Evolutionary conservation across 208 protist genomes (phyloP).

Genomic region (Crithidia fasciculata): DNA sequence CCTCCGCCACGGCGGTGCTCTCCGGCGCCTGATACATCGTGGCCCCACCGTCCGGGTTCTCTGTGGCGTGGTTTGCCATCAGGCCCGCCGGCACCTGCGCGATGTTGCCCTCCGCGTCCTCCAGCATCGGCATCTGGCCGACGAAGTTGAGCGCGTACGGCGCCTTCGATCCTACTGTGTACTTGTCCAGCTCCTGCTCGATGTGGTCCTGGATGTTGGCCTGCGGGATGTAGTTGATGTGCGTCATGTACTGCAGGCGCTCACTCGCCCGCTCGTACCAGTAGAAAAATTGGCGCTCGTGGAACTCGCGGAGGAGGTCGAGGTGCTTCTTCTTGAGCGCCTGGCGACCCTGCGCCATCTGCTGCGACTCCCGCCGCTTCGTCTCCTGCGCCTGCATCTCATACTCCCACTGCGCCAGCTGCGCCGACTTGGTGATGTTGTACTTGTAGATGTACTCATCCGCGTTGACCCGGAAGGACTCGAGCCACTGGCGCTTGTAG

Average conservation of each 20-base stretch:
- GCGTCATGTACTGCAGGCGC: constrained; percentile 90
- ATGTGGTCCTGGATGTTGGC: constrained; percentile 81
- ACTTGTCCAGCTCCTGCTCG: constrained; percentile 90
- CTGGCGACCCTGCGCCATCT: constrained; percentile 80
- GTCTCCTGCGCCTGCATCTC: constrained; percentile 92
- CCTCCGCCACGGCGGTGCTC: constrained; percentile 58
- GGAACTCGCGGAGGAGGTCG: constrained; percentile 88
- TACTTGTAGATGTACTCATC: constrained; percentile 95
- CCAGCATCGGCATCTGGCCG: constrained; percentile 89
- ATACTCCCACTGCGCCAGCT: constrained; percentile 90
- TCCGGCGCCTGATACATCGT: constrained; percentile 74
- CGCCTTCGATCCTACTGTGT: constrained; percentile 69
- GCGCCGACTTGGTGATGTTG: constrained; percentile 91
- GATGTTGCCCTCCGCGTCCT: constrained; percentile 86
- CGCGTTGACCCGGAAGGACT: constrained; percentile 92
- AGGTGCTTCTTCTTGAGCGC: constrained; percentile 91
- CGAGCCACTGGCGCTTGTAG: constrained; percentile 92
- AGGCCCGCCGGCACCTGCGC: constrained; percentile 67
- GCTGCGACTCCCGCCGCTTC: constrained; percentile 73
- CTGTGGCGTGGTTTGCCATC: constrained; percentile 78
- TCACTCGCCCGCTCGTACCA: constrained; percentile 93
- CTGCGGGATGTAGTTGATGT: constrained; percentile 86
- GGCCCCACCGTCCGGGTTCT: constrained; percentile 67
- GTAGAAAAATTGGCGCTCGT: constrained; percentile 93
- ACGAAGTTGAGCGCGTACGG: constrained; percentile 91